A percentile compares a stretch with the other conserved stretches of the same genome.
phyloP scores from a whole-genome alignment of 352 stramenopile genomes.

The Globisporangium megalacanthum region DNA sequence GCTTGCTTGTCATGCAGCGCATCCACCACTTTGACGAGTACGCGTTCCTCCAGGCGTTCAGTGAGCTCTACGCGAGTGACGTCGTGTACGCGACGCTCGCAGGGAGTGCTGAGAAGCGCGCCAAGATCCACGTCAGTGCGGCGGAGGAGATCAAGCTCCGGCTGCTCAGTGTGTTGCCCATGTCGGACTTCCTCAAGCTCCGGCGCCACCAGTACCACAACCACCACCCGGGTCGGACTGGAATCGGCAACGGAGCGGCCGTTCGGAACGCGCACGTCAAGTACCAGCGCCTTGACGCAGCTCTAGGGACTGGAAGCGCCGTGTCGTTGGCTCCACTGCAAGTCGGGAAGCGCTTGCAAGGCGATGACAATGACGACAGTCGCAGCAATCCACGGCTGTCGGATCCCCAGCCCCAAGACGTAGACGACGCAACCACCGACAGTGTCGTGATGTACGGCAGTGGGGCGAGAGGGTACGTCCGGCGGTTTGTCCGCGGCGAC shows the following conservation, averaged over 20 bases:
- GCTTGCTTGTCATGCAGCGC: slow-evolving; percentile 73
- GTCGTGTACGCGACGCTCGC: slow-evolving; percentile 76
- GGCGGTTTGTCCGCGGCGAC: slow-evolving; percentile 51
- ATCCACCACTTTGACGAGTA: slow-evolving; percentile 79
- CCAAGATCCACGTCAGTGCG: slow-evolving; percentile 44
- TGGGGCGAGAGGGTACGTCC: slow-evolving; percentile 12
- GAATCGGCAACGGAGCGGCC: not conserved
- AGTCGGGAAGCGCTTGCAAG: slow-evolving; percentile 1
- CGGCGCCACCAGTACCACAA: slow-evolving; percentile 45
- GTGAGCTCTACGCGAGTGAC: slow-evolving; percentile 64
- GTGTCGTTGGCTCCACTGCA: not conserved
- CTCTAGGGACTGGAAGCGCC: too few relatives aligned
- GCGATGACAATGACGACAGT: not conserved
- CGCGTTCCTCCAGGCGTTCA: slow-evolving; percentile 69
- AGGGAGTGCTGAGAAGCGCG: slow-evolving; percentile 50
- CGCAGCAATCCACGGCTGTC: not conserved
- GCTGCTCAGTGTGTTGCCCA: slow-evolving; percentile 55
- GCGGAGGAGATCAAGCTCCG: slow-evolving; percentile 57
- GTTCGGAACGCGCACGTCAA: slow-evolving; percentile 3
- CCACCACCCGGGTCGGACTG: not conserved
- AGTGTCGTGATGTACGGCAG: slow-evolving; percentile 1
- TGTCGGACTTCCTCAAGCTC: slow-evolving; percentile 60
- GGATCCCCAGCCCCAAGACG: too few relatives aligned
- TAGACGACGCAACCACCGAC: not conserved
- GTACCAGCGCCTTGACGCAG: slow-evolving; percentile 12